These are phyloP conservation scores for Paecilomyces fulvus DNA, from an alignment of 2,329 filamentous ascomycete genomes.

Conservation along the genomic window DNA sequence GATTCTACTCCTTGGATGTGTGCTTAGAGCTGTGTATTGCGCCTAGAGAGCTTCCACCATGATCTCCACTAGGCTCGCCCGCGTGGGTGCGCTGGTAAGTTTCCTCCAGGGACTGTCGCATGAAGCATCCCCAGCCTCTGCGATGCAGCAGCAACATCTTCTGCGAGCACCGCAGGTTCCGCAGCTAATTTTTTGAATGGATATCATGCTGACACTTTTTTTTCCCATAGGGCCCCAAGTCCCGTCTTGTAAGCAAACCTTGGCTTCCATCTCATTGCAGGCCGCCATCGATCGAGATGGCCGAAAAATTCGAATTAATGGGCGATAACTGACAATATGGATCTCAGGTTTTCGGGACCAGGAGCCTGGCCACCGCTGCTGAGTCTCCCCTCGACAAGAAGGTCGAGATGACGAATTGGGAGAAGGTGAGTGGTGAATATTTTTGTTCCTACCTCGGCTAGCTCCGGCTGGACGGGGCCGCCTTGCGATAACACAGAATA, in stretches of 20 bases:
- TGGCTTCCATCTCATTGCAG: not conserved
- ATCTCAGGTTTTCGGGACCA: slow-evolving; percentile 55
- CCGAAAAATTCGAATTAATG: not conserved
- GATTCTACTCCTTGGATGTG: slow-evolving; percentile 30
- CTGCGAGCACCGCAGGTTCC: not conserved
- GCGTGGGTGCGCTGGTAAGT: slow-evolving; percentile 41
- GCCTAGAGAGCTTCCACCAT: slow-evolving; percentile 37
- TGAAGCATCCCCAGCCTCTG: not conserved
- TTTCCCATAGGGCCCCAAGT: slow-evolving; percentile 32
- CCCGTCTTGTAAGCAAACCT: slow-evolving; percentile 35
- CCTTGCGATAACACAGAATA: slow-evolving; percentile 2
- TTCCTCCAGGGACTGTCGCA: slow-evolving; percentile 6
- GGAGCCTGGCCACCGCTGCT: slow-evolving; percentile 72
- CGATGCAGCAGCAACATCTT: slow-evolving; percentile 1
- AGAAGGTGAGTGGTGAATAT: slow-evolving; percentile 49
- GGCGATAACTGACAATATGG: slow-evolving; percentile 21
- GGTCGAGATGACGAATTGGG: slow-evolving; percentile 96
- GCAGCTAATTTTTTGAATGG: not conserved
- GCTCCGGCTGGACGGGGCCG: slow-evolving; percentile 10
- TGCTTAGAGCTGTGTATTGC: slow-evolving; percentile 25
- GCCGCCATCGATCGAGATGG: not conserved
- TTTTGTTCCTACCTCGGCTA: slow-evolving; percentile 12
- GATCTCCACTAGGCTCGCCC: slow-evolving; percentile 40
- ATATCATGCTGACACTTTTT: slow-evolving; percentile 14
- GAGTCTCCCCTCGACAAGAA: slow-evolving; percentile 85